Evolutionary conservation across 176 grass and related monocot species (phyloP).

Genomic region (Chloris gayana): DNA sequence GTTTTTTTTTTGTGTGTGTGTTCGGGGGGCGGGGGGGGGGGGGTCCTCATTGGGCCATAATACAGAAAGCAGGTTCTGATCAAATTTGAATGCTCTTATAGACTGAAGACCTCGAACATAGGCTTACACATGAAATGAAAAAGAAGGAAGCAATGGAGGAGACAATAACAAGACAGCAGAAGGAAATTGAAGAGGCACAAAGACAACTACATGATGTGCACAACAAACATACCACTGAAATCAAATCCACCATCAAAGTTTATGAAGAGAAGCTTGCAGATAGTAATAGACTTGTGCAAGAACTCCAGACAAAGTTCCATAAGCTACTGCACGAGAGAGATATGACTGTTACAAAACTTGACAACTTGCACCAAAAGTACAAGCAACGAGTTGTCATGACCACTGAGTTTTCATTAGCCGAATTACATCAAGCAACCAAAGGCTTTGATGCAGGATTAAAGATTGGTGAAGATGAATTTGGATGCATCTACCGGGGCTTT

Average conservation of each 20-base stretch:
- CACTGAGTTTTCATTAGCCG: slow-evolving; percentile 47
- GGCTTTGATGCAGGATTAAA: slow-evolving; percentile 48
- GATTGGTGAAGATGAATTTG: slow-evolving; percentile 58
- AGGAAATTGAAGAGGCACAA: slow-evolving; percentile 49
- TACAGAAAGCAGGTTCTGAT: background rate
- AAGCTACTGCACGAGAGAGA: slow-evolving; percentile 47
- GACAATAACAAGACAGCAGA: slow-evolving; percentile 32
- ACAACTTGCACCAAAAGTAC: slow-evolving; percentile 37
- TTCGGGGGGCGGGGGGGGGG: too few relatives aligned
- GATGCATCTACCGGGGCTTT: slow-evolving; percentile 60
- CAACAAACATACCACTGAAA: slow-evolving; percentile 13
- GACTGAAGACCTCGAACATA: slow-evolving; percentile 44
- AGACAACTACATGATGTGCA: slow-evolving; percentile 20
- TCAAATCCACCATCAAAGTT: slow-evolving; percentile 40
- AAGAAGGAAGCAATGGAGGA: slow-evolving; percentile 50
- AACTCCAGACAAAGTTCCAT: slow-evolving; percentile 48
- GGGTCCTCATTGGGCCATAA: background rate
- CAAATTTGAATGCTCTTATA: slow-evolving; percentile 30
- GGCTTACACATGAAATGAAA: slow-evolving; percentile 43
- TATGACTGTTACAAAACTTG: slow-evolving; percentile 29
- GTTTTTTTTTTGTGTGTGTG: slow-evolving; percentile 17
- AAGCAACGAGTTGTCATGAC: background rate
- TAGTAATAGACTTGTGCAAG: slow-evolving; percentile 43
- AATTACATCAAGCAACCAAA: slow-evolving; percentile 56
- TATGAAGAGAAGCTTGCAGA: slow-evolving; percentile 49